Conservation (phyloP, 1,284 basidiomycete species). For the Ceratorhiza oryzae-sativae region DNA sequence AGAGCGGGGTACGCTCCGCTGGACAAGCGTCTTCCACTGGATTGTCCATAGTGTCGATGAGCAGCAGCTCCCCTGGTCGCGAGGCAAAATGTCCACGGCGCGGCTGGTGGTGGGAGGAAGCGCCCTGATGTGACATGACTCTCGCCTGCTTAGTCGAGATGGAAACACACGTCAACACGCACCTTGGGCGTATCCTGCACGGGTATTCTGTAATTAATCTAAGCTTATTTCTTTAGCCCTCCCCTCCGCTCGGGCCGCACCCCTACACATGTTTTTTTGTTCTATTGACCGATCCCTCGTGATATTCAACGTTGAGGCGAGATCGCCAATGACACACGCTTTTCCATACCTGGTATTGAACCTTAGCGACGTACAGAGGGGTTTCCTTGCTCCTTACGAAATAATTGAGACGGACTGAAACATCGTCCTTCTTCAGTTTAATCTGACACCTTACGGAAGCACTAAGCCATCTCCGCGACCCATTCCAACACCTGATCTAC, state of each 20-base stretch:
- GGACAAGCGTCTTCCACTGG: neutral
- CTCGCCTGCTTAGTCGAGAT: neutral
- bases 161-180: slow-evolving; percentile 14
- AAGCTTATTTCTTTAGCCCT: no score
- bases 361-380: no score
- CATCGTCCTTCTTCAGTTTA: no score
- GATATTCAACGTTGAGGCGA: no score
- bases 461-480: neutral
- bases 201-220: no score
- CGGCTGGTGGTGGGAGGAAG: slow-evolving; percentile 2
- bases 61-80: neutral
- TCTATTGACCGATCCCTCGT: no score
- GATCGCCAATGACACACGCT: no score
- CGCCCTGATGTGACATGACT: slow-evolving; percentile 12
- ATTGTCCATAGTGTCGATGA: neutral
- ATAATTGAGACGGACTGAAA: no score
- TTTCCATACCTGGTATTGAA: no score
- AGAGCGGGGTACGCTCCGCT: slow-evolving; percentile 6
- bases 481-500: slow-evolving; percentile 43
- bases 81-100: neutral
- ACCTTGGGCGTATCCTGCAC: neutral
- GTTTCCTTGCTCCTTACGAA: no score
- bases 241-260: no score
- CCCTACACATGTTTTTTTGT: no score
- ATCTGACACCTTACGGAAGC: neutral